These are phyloP conservation scores for Neofusicoccum laricinum DNA, from an alignment of 2,329 filamentous ascomycete genomes.

Conservation along the genomic window DNA sequence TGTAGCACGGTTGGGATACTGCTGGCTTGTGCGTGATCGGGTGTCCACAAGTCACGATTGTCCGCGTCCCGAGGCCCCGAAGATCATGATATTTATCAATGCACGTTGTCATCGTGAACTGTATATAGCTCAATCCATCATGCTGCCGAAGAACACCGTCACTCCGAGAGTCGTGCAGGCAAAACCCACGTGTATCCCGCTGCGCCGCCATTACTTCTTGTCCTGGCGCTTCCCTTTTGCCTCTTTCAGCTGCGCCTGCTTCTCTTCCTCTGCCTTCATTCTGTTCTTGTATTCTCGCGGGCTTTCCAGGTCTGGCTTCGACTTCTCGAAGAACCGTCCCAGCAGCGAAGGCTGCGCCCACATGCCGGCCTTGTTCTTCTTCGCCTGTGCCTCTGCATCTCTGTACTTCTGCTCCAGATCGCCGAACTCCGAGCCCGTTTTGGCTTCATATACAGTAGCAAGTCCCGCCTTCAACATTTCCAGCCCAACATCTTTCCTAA, in stretches of 20 bases:
- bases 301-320: conserved; percentile 60
- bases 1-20: neutral
- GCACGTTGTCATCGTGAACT: conserved; percentile 4
- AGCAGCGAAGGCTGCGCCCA: conserved; percentile 59
- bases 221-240: conserved; percentile 1
- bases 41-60: conserved; percentile 3
- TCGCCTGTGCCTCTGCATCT: conserved; percentile 57
- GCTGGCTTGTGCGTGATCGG: neutral
- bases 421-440: conserved; percentile 85
- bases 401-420: conserved; percentile 61
- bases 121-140: neutral
- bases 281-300: conserved; percentile 82
- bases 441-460: conserved; percentile 92
- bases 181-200: no score
- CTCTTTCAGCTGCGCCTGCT: conserved; percentile 28
- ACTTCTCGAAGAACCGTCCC: conserved; percentile 44
- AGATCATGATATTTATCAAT: conserved; percentile 7
- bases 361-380: conserved; percentile 50
- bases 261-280: conserved; percentile 44
- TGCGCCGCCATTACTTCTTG: neutral
- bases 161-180: neutral
- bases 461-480: conserved; percentile 84
- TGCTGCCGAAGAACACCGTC: neutral
- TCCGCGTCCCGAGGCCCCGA: neutral
- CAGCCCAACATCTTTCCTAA: conserved; percentile 77